Evolutionary conservation across 2,329 filamentous ascomycete species (phyloP).

Genomic region (Exophiala viscosa): DNA sequence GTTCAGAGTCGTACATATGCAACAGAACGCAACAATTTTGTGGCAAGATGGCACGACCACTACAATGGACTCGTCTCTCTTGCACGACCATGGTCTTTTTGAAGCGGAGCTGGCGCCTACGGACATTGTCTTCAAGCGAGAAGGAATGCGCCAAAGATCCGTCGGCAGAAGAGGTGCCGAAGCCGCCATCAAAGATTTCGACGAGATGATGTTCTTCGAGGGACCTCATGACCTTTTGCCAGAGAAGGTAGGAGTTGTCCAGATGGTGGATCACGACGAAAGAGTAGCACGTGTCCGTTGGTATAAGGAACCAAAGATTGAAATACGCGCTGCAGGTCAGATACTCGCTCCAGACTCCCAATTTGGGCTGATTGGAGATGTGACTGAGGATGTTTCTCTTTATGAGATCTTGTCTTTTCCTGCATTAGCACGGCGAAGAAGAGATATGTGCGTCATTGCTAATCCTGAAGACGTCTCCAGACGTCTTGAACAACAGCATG

Average conservation of each 20-base stretch:
- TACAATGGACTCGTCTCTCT: conserved; percentile 41
- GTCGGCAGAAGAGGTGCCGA: background rate
- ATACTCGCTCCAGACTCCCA: conserved; percentile 42
- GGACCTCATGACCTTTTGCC: conserved; percentile 36
- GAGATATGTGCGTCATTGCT: conserved; percentile 49
- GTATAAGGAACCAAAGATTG: conserved; percentile 43
- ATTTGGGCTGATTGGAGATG: conserved; percentile 41
- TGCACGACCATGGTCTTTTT: conserved; percentile 33
- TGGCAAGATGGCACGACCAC: conserved; percentile 58
- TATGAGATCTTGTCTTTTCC: conserved; percentile 55
- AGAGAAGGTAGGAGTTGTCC: conserved; percentile 54
- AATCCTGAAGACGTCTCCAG: conserved; percentile 22
- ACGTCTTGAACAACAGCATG: background rate
- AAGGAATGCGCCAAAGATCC: conserved; percentile 31
- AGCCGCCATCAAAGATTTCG: conserved; percentile 17
- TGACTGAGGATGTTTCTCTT: conserved; percentile 52
- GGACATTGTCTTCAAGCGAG: conserved; percentile 51
- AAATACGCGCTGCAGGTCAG: conserved; percentile 33
- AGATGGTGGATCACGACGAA: conserved; percentile 53
- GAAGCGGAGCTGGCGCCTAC: conserved; percentile 58
- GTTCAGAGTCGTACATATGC: conserved; percentile 49
- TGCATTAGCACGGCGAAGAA: conserved; percentile 47
- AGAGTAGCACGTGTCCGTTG: conserved; percentile 56
- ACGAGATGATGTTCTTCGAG: conserved; percentile 29
- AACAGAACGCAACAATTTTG: conserved; percentile 50